These are phyloP conservation scores for Botryotinia globosa DNA, from an alignment of 2,329 filamentous ascomycete genomes.

Conservation along the genomic window DNA sequence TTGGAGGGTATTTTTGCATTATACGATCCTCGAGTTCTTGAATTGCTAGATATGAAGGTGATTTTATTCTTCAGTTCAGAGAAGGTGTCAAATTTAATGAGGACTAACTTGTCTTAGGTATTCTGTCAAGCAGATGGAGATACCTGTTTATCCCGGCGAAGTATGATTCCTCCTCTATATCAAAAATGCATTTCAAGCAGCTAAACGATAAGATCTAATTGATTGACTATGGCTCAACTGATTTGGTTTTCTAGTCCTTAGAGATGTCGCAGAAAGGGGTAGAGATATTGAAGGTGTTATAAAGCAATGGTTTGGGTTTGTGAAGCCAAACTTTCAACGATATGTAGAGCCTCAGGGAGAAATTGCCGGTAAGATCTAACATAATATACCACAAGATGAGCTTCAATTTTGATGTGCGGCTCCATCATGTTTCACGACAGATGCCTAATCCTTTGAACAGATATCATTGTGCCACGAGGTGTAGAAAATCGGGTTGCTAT, in stretches of 20 bases:
- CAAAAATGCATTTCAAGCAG: background rate
- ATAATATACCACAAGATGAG: background rate
- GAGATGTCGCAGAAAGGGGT: conserved; percentile 85
- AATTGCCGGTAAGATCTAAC: conserved; percentile 63
- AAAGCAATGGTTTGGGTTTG: conserved; percentile 95
- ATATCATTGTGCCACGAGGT: conserved; percentile 91
- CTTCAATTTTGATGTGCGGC: background rate
- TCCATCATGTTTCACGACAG: background rate
- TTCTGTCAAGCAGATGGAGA: conserved; percentile 97
- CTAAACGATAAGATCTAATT: background rate
- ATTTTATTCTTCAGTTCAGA: conserved; percentile 19
- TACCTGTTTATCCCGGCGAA: conserved; percentile 83
- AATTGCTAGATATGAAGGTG: conserved; percentile 87
- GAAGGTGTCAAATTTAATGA: conserved; percentile 11
- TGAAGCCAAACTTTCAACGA: conserved; percentile 95
- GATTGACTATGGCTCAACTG: conserved; percentile 13
- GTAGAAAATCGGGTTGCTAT: conserved; percentile 95
- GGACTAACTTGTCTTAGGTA: conserved; percentile 51
- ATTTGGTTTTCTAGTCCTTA: conserved; percentile 50
- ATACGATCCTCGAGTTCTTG: conserved; percentile 80
- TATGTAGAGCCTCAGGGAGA: conserved; percentile 90
- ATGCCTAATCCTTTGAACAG: conserved; percentile 41
- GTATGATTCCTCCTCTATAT: conserved; percentile 48
- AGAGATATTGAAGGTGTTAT: conserved; percentile 93
- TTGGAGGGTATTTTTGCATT: conserved; percentile 95